These are phyloP conservation scores for Phaeodactylum tricornutum DNA, from an alignment of 108 stramenopile genomes.

Conservation along the genomic window DNA sequence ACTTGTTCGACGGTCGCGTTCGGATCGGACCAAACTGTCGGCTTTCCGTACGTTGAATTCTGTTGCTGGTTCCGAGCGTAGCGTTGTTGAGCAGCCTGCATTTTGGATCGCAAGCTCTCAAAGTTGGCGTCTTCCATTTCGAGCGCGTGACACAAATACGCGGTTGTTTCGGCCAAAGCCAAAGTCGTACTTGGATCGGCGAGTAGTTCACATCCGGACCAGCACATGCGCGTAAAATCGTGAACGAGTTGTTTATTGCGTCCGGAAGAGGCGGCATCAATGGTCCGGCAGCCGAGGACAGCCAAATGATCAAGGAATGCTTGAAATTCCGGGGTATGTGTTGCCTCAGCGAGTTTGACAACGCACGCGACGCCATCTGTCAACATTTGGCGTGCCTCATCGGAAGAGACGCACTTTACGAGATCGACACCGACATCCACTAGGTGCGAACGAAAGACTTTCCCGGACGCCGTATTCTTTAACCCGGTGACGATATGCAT, in stretches of 20 bases:
- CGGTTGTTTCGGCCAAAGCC: conserved; percentile 74
- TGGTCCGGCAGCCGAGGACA: conserved; percentile 39
- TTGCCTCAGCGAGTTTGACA: conserved; percentile 49
- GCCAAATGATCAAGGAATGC: conserved; percentile 42
- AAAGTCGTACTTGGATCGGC: conserved; percentile 47
- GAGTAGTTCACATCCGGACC: conserved; percentile 42
- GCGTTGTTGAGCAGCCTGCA: neutral
- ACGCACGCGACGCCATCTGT: conserved; percentile 49
- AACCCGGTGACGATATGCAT: conserved; percentile 31
- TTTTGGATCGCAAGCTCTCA: neutral
- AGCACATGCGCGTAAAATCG: conserved; percentile 33
- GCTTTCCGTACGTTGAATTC: conserved; percentile 2
- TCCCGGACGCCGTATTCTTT: conserved; percentile 16
- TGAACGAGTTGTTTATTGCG: conserved; percentile 45
- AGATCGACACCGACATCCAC: conserved; percentile 23
- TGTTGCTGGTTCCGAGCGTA: conserved; percentile 3
- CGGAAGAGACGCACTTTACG: conserved; percentile 32
- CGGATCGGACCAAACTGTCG: conserved; percentile 13
- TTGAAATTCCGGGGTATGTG: conserved; percentile 64
- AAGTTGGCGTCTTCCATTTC: conserved; percentile 36
- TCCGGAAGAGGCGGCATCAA: conserved; percentile 50
- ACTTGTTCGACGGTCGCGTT: conserved; percentile 26
- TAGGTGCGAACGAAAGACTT: conserved; percentile 7
- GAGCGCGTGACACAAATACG: conserved; percentile 70
- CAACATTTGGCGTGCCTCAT: conserved; percentile 44